Conservation (phyloP, 1,139 yeast species). For the Candida smagusa region DNA sequence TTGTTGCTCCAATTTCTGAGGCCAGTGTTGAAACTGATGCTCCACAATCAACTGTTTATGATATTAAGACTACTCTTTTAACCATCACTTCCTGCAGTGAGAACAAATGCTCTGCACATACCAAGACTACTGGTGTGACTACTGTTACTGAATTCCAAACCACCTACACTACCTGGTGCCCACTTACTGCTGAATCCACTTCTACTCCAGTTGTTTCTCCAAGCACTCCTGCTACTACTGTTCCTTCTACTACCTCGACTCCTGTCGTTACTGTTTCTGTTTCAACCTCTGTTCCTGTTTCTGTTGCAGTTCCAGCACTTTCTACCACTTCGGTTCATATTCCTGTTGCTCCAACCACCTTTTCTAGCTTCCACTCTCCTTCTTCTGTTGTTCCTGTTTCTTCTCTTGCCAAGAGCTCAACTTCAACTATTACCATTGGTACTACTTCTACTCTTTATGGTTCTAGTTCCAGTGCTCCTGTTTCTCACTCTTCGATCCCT, state of each 20-base stretch:
- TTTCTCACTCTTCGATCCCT: not conserved
- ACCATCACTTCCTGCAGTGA: slow-evolving; percentile 30
- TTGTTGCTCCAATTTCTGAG: not conserved
- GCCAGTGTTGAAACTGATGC: not conserved
- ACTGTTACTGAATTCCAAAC: slow-evolving; percentile 29
- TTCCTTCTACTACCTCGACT: not conserved
- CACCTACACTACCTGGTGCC: slow-evolving; percentile 33
- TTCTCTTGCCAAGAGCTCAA: not conserved
- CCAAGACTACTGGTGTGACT: slow-evolving; percentile 38
- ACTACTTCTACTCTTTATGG: not conserved
- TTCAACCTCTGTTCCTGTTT: not conserved
- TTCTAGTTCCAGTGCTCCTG: not conserved
- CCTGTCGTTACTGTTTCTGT: not conserved
- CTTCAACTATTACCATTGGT: not conserved
- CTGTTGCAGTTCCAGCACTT: not conserved
- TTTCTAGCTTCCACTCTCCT: not conserved
- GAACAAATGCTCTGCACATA: slow-evolving; percentile 26
- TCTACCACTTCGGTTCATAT: not conserved
- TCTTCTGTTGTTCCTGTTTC: not conserved
- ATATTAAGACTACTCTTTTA: slow-evolving; percentile 22
- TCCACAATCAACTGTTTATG: slow-evolving; percentile 35
- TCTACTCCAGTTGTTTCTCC: slow-evolving; percentile 2
- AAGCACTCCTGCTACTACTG: not conserved
- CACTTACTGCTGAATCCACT: slow-evolving; percentile 18
- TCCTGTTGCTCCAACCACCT: not conserved